phyloP scores from a whole-genome alignment of 2,329 filamentous ascomycete species.

The Fusarium humuli region DNA sequence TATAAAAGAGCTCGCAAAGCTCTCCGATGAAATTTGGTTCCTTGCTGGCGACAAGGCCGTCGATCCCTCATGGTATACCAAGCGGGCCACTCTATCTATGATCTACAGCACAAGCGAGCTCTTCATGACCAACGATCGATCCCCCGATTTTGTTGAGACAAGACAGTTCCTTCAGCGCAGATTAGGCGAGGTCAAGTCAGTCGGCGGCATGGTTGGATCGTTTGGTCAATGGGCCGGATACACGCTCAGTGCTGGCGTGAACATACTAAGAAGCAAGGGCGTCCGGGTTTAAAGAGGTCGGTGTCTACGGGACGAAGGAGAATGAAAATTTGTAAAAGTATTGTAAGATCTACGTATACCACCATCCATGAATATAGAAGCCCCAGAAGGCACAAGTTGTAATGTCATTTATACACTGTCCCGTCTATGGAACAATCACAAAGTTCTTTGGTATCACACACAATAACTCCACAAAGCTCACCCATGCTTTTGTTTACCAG shows the following conservation, averaged over 20 bases:
- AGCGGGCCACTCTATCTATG: slow-evolving; percentile 66
- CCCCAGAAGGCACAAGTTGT: slow-evolving; percentile 21
- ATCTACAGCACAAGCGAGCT: slow-evolving; percentile 81
- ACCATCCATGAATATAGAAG: slow-evolving; percentile 31
- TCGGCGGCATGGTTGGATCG: slow-evolving; percentile 72
- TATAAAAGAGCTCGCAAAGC: slow-evolving; percentile 79
- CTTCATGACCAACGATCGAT: slow-evolving; percentile 92
- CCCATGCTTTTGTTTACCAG: slow-evolving; percentile 14
- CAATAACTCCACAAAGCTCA: slow-evolving; percentile 21
- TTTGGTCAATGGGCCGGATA: slow-evolving; percentile 85
- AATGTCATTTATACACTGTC: slow-evolving; percentile 20
- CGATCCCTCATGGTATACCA: slow-evolving; percentile 87
- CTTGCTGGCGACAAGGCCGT: slow-evolving; percentile 84
- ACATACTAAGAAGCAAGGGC: slow-evolving; percentile 89
- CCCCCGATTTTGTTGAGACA: slow-evolving; percentile 79
- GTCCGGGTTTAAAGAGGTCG: slow-evolving; percentile 72
- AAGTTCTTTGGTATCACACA: slow-evolving; percentile 17
- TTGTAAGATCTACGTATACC: slow-evolving; percentile 43
- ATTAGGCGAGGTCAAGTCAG: slow-evolving; percentile 73
- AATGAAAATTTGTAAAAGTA: slow-evolving; percentile 41
- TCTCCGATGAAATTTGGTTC: slow-evolving; percentile 94
- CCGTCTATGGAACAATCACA: slow-evolving; percentile 15
- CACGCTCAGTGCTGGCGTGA: slow-evolving; percentile 79
- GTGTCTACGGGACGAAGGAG: neutral
- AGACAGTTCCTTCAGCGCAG: slow-evolving; percentile 82